Evolutionary conservation across 805 yeast genomes (phyloP).

Genomic region (Schwanniomyces sp.): DNA sequence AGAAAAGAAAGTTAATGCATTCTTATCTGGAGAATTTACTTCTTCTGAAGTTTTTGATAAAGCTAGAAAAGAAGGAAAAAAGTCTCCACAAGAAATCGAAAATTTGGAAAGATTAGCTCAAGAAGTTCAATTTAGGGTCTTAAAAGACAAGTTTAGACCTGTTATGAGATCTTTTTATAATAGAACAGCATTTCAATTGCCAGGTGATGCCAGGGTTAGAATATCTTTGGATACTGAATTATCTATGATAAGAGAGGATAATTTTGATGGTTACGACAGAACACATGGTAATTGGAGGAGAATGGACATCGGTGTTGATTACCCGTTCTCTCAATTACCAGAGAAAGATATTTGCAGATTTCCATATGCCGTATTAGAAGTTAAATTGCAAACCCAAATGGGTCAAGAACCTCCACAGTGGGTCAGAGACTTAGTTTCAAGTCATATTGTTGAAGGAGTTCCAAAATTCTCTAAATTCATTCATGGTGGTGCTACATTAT

Average conservation of each 20-base stretch:
- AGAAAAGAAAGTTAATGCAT: slow-evolving; percentile 86
- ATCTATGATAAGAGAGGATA: slow-evolving; percentile 96
- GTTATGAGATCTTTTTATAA: slow-evolving; percentile 95
- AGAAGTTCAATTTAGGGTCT: slow-evolving; percentile 87
- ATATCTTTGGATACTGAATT: slow-evolving; percentile 96
- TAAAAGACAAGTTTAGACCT: slow-evolving; percentile 85
- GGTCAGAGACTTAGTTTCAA: slow-evolving; percentile 89
- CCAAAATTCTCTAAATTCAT: slow-evolving; percentile 97
- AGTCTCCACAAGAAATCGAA: slow-evolving; percentile 83
- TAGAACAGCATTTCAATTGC: slow-evolving; percentile 98
- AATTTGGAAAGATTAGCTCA: slow-evolving; percentile 87
- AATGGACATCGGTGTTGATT: slow-evolving; percentile 97
- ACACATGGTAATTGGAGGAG: slow-evolving; percentile 96
- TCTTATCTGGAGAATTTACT: slow-evolving; percentile 79
- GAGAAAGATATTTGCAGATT: slow-evolving; percentile 86
- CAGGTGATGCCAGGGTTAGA: slow-evolving; percentile 99
- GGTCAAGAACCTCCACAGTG: slow-evolving; percentile 99
- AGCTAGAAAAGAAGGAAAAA: slow-evolving; percentile 89
- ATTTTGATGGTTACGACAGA: slow-evolving; percentile 90
- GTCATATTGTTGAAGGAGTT: slow-evolving; percentile 96
- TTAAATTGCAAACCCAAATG: slow-evolving; percentile 93
- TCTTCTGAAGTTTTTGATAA: slow-evolving; percentile 90
- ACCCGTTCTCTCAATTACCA: slow-evolving; percentile 85
- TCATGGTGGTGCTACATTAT: slow-evolving; percentile 91
- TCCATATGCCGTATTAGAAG: slow-evolving; percentile 97